These are phyloP conservation scores for Geum urbanum DNA, from an alignment of 306 rosid genomes.

Conservation along the genomic window DNA sequence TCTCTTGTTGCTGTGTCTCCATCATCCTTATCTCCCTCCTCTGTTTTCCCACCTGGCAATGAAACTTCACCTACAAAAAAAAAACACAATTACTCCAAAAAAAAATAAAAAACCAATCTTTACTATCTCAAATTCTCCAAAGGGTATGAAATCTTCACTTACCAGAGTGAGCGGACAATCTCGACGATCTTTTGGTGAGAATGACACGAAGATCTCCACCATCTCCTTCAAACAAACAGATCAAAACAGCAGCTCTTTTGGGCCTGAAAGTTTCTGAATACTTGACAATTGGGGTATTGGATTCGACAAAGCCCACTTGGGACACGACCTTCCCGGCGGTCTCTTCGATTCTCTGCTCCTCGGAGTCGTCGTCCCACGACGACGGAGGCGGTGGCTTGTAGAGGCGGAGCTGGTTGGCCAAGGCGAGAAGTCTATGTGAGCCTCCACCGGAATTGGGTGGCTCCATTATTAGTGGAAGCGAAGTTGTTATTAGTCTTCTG, in stretches of 20 bases:
- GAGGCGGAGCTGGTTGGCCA: constrained; percentile 81
- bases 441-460: constrained; percentile 25
- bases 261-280: constrained; percentile 52
- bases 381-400: constrained; percentile 62
- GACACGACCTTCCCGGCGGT: constrained; percentile 61
- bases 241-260: constrained; percentile 81
- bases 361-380: constrained; percentile 49
- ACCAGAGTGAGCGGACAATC: constrained; percentile 85
- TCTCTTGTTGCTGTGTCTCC: constrained; percentile 87
- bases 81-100: not conserved
- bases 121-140: constrained; percentile 4
- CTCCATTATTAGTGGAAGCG: constrained; percentile 50
- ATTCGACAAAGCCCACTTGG: constrained; percentile 79
- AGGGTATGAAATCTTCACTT: constrained; percentile 13
- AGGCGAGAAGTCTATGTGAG: constrained; percentile 45
- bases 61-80: constrained; percentile 73
- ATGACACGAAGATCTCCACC: constrained; percentile 82
- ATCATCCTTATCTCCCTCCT: constrained; percentile 87
- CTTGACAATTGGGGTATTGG: constrained; percentile 49
- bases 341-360: constrained; percentile 56
- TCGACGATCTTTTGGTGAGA: constrained; percentile 75
- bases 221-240: constrained; percentile 84
- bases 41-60: constrained; percentile 93
- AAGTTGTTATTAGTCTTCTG: constrained; percentile 32
- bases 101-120: not conserved